phyloP scores from a whole-genome alignment of 345 rosid genomes.

The Syzygium aqueum region DNA sequence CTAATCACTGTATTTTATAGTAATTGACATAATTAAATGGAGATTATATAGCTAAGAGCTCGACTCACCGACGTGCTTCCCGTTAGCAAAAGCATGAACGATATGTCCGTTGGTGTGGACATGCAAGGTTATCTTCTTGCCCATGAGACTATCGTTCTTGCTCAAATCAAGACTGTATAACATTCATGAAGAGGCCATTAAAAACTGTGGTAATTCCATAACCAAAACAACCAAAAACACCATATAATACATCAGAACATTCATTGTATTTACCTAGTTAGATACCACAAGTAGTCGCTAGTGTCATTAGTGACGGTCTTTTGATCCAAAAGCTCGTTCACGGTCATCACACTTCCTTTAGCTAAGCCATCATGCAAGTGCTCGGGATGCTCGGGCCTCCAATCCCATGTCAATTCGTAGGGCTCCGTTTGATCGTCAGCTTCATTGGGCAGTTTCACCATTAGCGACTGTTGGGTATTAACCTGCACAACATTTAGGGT shows the following conservation, averaged over 20 bases:
- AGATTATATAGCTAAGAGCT: neutral
- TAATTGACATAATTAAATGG: neutral
- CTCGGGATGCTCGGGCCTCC: constrained; percentile 15
- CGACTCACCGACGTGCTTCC: constrained; percentile 16
- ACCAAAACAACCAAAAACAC: neutral
- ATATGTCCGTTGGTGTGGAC: constrained; percentile 22
- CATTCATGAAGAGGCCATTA: neutral
- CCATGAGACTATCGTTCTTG: neutral
- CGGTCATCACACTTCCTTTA: neutral
- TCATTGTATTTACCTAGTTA: constrained; percentile 22
- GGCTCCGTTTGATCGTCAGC: constrained; percentile 16
- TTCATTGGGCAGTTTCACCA: constrained; percentile 5
- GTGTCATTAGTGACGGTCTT: constrained; percentile 22
- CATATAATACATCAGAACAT: neutral
- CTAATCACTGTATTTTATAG: neutral
- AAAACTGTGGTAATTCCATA: neutral
- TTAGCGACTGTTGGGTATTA: constrained; percentile 19
- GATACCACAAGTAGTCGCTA: constrained; percentile 32
- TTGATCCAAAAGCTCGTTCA: constrained; percentile 23
- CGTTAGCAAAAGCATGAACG: constrained; percentile 35
- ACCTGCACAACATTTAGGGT: constrained; percentile 1
- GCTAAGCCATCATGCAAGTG: neutral
- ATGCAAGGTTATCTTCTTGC: constrained; percentile 6
- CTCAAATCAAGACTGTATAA: neutral
- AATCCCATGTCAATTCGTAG: constrained; percentile 16